Percentiles rank a stretch among this genome's conserved stretches.
phyloP scores from a whole-genome alignment of 1,284 basidiomycete species.

The Athelia psychrophila region DNA sequence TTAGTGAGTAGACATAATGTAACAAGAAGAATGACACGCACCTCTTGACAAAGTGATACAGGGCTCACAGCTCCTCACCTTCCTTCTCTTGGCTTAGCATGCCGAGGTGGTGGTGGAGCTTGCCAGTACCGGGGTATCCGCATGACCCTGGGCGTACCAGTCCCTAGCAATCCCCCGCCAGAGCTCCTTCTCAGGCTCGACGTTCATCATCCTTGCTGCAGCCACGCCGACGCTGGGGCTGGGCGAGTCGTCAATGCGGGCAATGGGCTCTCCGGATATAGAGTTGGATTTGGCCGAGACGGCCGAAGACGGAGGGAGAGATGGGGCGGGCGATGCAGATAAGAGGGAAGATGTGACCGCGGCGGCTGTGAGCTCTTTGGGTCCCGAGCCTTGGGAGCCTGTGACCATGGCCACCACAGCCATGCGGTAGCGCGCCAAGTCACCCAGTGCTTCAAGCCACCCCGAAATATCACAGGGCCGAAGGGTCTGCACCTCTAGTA shows the following conservation, averaged over 20 bases:
- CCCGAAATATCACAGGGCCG: constrained; percentile 64
- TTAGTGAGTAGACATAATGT: constrained; percentile 6
- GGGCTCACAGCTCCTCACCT: constrained; percentile 78
- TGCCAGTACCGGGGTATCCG: constrained; percentile 86
- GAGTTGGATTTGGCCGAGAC: constrained; percentile 31
- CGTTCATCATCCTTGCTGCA: constrained; percentile 83
- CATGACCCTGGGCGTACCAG: constrained; percentile 90
- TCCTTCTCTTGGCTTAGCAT: constrained; percentile 80
- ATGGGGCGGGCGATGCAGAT: constrained; percentile 15
- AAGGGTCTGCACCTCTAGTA: constrained; percentile 83
- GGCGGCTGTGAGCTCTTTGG: constrained; percentile 43
- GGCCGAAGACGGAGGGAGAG: constrained; percentile 11
- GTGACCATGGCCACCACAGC: constrained; percentile 76
- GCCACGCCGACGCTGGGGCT: constrained; percentile 59
- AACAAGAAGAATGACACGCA: constrained; percentile 30
- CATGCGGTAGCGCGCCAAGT: constrained; percentile 94
- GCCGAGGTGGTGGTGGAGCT: constrained; percentile 94
- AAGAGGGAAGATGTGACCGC: constrained; percentile 32
- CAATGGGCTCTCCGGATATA: constrained; percentile 49
- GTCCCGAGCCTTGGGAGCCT: constrained; percentile 30
- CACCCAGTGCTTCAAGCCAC: constrained; percentile 96
- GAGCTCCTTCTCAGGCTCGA: constrained; percentile 80
- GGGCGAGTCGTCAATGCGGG: constrained; percentile 63
- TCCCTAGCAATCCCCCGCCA: constrained; percentile 90
- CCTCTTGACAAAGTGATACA: constrained; percentile 98